These are phyloP conservation scores for Dillenia suffruticosa DNA, from an alignment of 164 flowering plant species.

Conservation along the genomic window DNA sequence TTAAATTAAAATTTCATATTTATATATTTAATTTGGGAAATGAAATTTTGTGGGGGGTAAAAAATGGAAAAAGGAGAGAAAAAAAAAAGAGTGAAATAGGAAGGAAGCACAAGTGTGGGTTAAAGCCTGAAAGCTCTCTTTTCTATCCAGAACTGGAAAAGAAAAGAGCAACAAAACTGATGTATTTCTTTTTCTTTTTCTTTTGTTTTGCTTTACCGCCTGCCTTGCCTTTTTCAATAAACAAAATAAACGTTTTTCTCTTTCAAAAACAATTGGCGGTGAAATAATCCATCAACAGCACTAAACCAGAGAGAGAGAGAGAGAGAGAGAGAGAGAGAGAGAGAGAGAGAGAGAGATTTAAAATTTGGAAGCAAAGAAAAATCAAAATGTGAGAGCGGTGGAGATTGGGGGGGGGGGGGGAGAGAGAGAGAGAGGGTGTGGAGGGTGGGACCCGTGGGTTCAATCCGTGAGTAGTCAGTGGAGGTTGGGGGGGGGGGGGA, in stretches of 20 bases:
- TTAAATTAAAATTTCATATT: too few relatives aligned
- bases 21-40: too few relatives aligned
- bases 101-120: constrained; percentile 4
- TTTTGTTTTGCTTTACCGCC: background rate
- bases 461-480: constrained; percentile 2
- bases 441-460: constrained; percentile 18
- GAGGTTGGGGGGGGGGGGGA: background rate
- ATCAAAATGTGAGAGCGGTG: constrained; percentile 2
- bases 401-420: background rate
- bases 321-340: too few relatives aligned
- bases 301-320: too few relatives aligned
- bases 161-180: too few relatives aligned
- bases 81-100: too few relatives aligned
- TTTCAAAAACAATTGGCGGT: too few relatives aligned
- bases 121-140: background rate
- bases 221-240: background rate
- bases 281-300: too few relatives aligned
- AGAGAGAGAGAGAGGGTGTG: constrained; percentile 3
- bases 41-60: background rate
- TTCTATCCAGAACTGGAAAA: background rate
- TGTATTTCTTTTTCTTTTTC: background rate
- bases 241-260: background rate
- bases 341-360: too few relatives aligned
- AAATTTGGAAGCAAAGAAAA: background rate
- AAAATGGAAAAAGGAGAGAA: background rate